Conservation (phyloP, 495 filamentous ascomycete genomes). For the Lophiotrema nucula region DNA sequence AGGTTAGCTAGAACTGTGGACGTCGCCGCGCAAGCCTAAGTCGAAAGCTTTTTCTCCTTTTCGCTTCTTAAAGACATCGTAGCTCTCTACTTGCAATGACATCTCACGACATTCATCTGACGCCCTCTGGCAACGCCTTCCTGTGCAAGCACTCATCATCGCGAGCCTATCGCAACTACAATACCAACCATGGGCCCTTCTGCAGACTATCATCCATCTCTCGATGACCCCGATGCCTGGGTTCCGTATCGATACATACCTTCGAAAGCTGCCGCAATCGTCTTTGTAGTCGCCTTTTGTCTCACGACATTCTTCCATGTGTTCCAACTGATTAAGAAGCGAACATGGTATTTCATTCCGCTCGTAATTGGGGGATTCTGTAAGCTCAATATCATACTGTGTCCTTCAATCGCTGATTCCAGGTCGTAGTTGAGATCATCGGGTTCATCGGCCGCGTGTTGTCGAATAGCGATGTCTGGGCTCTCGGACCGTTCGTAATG, state of each 20-base stretch:
- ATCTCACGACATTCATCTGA: no score
- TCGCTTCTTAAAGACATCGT: no score
- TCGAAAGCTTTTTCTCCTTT: no score
- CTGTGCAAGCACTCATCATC: no score
- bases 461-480: conserved; percentile 15
- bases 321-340: conserved; percentile 46
- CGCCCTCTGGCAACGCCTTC: no score
- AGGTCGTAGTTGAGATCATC: conserved; percentile 49
- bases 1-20: no score
- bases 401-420: background rate
- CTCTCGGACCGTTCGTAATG: conserved; percentile 38
- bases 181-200: background rate
- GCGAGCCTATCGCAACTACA: no score
- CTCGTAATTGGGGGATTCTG: conserved; percentile 55
- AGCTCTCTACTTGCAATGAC: no score
- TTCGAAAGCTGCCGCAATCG: conserved; percentile 48
- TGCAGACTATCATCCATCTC: background rate
- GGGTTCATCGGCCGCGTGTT: conserved; percentile 46
- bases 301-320: conserved; percentile 45
- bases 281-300: conserved; percentile 53
- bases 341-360: conserved; percentile 56
- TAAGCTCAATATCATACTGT: conserved; percentile 41
- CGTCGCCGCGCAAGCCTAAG: no score
- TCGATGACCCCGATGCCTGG: conserved; percentile 10
- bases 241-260: conserved; percentile 51